Evolutionary conservation across 768 basidiomycete species (phyloP), one percentile per base, ranked within the genome.

Genomic region (Boletus reticulatus): DNA sequence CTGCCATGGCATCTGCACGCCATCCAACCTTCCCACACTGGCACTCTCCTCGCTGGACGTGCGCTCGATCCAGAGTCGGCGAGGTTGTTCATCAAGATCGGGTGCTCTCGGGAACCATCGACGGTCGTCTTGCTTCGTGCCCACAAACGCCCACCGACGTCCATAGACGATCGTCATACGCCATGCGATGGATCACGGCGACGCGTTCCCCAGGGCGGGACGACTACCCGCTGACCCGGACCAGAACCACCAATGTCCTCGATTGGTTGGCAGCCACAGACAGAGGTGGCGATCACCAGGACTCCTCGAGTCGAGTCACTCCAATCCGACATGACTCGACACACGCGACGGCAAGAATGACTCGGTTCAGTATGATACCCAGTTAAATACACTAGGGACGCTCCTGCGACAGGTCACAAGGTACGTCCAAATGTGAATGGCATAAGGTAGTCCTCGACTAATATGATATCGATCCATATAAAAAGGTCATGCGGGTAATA

Each of bases 381-480:
- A 16, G 5, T 53, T 53, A 62, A 48, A 60, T 58, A 56, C 43
- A 48, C 58, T 42, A 62, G 34, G 29, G 49, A 57, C 52, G 53
- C 52, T 56, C 67, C 57, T 53, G 56, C 69, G 49, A 56, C 22
- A 1, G 42, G 42, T 29, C 29, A 53, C 14, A 54, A 62, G 56
- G 64, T 68, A 61, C 31, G 66, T 56, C 22, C 17, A 54, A n/a
- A 50, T 39, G 39, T 24, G 41, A 39, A 42, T 17, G 20, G 50
- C 48, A 60, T 60, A 56, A 54, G 27, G 16, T 49, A 19, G 46
- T 57, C 55, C 56, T 57, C 20, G 37, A 57, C 56, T 66, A 49
- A 68, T 56, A 53, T 63, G 50, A 63, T 62, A 59, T 59, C 42
- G 42, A 36, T 46, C 54, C 52, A 67, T 52, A 62, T 4, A 51